A percentile compares a stretch with the other conserved stretches of the same genome.
These are phyloP conservation scores for Angomonas desouzai DNA, from an alignment of 208 protist species.

Conservation along the genomic window DNA sequence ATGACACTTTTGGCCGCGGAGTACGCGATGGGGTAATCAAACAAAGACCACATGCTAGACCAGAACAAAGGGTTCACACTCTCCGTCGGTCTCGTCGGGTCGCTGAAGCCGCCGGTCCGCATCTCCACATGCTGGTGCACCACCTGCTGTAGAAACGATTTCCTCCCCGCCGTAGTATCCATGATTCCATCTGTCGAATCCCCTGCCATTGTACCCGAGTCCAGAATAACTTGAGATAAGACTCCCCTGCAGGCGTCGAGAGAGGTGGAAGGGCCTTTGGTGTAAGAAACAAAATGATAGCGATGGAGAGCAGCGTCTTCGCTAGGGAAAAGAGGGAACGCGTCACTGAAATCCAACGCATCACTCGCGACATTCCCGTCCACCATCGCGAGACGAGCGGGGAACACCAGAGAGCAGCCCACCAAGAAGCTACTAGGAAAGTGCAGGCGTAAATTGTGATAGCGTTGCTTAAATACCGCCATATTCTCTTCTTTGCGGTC, in stretches of 20 bases:
- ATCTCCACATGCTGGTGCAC: neutral
- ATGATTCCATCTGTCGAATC: no score
- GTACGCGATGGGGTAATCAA: neutral
- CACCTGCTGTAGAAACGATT: neutral
- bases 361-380: neutral
- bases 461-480: neutral
- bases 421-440: neutral
- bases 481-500: neutral
- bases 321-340: neutral
- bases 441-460: neutral
- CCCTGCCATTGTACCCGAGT: no score
- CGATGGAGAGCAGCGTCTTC: neutral
- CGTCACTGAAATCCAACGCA: neutral
- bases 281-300: neutral
- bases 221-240: neutral
- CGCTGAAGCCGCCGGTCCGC: neutral
- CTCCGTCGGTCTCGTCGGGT: neutral
- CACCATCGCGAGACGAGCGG: neutral
- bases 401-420: conserved; percentile 6
- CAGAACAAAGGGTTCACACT: neutral
- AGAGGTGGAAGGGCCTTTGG: neutral
- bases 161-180: no score
- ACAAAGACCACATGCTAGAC: neutral
- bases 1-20: neutral
- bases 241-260: neutral